phyloP scores from a whole-genome alignment of 1,139 yeast genomes.

The Yamadazyma aaseri region DNA sequence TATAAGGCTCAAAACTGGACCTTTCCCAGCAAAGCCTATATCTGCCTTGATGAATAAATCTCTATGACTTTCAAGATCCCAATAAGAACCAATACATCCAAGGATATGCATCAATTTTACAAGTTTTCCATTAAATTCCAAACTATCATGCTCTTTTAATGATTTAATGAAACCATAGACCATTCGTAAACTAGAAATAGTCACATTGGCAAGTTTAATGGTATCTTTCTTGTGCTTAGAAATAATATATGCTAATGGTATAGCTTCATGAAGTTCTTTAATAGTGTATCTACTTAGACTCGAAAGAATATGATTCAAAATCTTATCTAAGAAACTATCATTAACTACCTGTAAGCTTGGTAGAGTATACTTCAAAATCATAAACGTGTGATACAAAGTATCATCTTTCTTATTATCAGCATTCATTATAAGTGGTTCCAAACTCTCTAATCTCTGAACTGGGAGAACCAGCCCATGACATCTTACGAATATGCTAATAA shows the following conservation, averaged over 20 bases:
- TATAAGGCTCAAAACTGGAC: slow-evolving; percentile 54
- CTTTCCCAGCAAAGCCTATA: slow-evolving; percentile 48
- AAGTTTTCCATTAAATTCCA: slow-evolving; percentile 42
- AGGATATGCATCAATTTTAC: slow-evolving; percentile 59
- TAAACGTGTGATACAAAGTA: slow-evolving; percentile 47
- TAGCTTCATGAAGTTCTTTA: slow-evolving; percentile 63
- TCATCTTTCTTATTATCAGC: slow-evolving; percentile 37
- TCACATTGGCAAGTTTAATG: slow-evolving; percentile 54
- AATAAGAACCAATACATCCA: slow-evolving; percentile 69
- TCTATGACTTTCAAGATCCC: slow-evolving; percentile 52
- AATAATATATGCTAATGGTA: slow-evolving; percentile 64
- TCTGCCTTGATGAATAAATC: slow-evolving; percentile 37
- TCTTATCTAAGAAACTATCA: slow-evolving; percentile 37
- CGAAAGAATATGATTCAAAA: background rate
- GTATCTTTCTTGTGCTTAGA: slow-evolving; percentile 47
- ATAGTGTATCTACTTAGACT: slow-evolving; percentile 56
- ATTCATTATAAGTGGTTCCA: slow-evolving; percentile 59
- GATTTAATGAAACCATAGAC: slow-evolving; percentile 16
- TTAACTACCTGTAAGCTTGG: slow-evolving; percentile 45
- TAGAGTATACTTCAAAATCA: slow-evolving; percentile 51
- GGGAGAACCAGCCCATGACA: slow-evolving; percentile 50
- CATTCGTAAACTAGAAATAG: slow-evolving; percentile 55
- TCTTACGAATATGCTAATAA: slow-evolving; percentile 54
- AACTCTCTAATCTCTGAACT: slow-evolving; percentile 61
- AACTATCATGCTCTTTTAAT: background rate